Conservation (phyloP, 192 early-diverging fungal genomes). For the Coemansia sp. region DNA sequence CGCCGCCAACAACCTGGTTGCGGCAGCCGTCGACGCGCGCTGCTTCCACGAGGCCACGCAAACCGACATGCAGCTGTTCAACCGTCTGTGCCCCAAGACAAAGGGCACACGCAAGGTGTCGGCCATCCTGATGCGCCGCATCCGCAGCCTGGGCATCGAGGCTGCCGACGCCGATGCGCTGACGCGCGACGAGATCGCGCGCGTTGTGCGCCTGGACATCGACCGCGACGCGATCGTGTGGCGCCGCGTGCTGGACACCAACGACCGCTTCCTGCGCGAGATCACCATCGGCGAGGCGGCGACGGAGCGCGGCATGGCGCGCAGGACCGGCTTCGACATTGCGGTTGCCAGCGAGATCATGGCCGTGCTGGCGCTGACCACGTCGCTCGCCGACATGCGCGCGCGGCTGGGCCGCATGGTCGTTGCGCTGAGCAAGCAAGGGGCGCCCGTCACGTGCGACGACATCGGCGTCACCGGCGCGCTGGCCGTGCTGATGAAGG, state of each 20-base stretch:
- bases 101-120: slow-evolving; percentile 85
- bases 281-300: slow-evolving; percentile 87
- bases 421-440: slow-evolving; percentile 80
- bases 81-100: slow-evolving; percentile 84
- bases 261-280: slow-evolving; percentile 93
- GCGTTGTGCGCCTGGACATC: slow-evolving; percentile 92
- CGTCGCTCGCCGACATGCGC: slow-evolving; percentile 91
- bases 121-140: slow-evolving; percentile 81
- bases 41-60: slow-evolving; percentile 95
- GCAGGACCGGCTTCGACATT: slow-evolving; percentile 97
- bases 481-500: slow-evolving; percentile 95
- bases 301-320: slow-evolving; percentile 84
- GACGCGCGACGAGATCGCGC: slow-evolving; percentile 72
- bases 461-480: slow-evolving; percentile 96
- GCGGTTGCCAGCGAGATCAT: slow-evolving; percentile 98
- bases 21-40: slow-evolving; percentile 96
- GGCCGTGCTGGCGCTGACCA: slow-evolving; percentile 94
- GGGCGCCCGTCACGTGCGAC: slow-evolving; percentile 90
- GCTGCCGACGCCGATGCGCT: slow-evolving; percentile 80
- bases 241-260: slow-evolving; percentile 96
- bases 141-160: slow-evolving; percentile 75
- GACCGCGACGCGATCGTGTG: slow-evolving; percentile 94
- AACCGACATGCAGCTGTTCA: slow-evolving; percentile 73
- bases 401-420: slow-evolving; percentile 93
- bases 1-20: slow-evolving; percentile 96